These are phyloP conservation scores for Starmerella cellae DNA, from an alignment of 805 yeast genomes.

Conservation along the genomic window DNA sequence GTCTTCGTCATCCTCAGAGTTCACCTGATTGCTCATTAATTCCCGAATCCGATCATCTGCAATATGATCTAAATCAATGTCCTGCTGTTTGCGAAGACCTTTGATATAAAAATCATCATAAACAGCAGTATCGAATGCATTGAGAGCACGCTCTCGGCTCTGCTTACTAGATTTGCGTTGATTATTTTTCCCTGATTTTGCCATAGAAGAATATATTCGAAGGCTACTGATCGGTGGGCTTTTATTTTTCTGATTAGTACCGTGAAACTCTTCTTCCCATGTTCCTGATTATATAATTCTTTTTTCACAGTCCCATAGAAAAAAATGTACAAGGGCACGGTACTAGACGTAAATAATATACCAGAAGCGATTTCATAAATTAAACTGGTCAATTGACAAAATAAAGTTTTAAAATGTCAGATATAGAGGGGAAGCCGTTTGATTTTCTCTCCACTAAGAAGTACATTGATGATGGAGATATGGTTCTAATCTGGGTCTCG, in stretches of 20 bases:
- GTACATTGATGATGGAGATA: constrained; percentile 68
- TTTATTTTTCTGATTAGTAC: no score
- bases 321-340: no score
- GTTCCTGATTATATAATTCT: constrained; percentile 16
- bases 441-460: constrained; percentile 32
- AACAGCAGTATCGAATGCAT: constrained; percentile 41
- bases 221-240: no score
- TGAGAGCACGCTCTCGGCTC: constrained; percentile 31
- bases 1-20: constrained; percentile 32
- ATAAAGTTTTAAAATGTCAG: neutral
- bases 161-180: constrained; percentile 6
- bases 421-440: neutral
- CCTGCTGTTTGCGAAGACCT: constrained; percentile 25
- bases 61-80: constrained; percentile 26
- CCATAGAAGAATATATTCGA: neutral
- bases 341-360: no score
- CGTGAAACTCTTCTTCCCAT: neutral
- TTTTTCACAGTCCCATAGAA: neutral
- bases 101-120: constrained; percentile 27
- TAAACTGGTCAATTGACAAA: neutral
- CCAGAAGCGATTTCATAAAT: no score
- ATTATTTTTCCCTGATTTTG: neutral
- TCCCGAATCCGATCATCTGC: constrained; percentile 24
- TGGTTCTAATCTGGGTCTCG: constrained; percentile 75
- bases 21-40: constrained; percentile 24